Conservation (phyloP, 441 rosid species). For the Mallotus repandus region DNA sequence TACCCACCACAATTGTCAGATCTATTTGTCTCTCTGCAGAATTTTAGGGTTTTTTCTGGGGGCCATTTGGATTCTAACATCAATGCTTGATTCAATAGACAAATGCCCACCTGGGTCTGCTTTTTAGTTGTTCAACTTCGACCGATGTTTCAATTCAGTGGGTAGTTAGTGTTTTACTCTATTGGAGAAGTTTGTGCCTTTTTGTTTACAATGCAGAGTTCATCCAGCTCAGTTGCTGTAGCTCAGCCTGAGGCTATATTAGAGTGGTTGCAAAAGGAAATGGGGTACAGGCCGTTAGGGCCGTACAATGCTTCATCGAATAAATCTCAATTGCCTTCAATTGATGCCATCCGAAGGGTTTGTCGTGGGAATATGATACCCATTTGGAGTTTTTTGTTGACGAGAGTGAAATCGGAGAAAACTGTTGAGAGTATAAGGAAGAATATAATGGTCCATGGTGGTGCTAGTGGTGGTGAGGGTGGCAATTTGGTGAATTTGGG, state of each 20-base stretch:
- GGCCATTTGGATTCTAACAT: neutral
- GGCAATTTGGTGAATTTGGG: conserved; percentile 35
- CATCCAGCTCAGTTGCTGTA: conserved; percentile 41
- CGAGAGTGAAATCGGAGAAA: conserved; percentile 84
- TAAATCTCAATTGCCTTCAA: conserved; percentile 63
- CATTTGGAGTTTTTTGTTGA: conserved; percentile 61
- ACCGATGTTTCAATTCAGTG: no score
- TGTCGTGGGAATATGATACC: conserved; percentile 91
- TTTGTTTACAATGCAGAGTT: conserved; percentile 44
- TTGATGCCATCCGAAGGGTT: conserved; percentile 64
- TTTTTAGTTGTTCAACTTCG: no score
- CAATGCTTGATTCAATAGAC: neutral
- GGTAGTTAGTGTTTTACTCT: no score
- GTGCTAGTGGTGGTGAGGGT: conserved; percentile 32
- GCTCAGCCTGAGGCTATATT: conserved; percentile 73
- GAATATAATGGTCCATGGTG: conserved; percentile 70
- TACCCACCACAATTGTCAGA: conserved; percentile 1
- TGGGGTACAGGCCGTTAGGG: conserved; percentile 82
- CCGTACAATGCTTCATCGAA: conserved; percentile 51
- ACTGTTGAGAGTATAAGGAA: conserved; percentile 72
- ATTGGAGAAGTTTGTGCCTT: neutral
- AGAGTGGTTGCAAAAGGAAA: conserved; percentile 88
- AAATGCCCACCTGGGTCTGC: no score
- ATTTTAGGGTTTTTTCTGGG: no score
- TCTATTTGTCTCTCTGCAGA: conserved; percentile 1